Conservation (phyloP, 2,329 filamentous ascomycete species). For the Colletotrichum plurivorum region DNA sequence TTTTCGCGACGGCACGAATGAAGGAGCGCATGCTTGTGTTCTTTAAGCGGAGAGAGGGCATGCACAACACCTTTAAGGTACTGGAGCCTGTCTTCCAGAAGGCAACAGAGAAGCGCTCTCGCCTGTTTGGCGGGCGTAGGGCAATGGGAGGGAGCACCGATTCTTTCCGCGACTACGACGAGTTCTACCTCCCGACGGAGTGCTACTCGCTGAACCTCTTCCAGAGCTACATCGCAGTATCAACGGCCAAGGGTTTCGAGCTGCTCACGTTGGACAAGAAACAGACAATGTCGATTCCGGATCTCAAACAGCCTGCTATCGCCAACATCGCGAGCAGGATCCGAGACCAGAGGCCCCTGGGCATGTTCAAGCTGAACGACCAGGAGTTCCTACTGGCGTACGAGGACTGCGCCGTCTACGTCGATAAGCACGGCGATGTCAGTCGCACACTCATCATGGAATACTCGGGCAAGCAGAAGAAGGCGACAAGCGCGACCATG, state of each 20-base stretch:
- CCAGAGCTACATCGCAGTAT: constrained; percentile 92
- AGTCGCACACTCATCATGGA: constrained; percentile 97
- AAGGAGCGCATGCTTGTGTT: constrained; percentile 96
- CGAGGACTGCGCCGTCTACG: constrained; percentile 96
- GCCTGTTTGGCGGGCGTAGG: constrained; percentile 73
- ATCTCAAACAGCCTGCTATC: constrained; percentile 83
- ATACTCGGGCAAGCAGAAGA: constrained; percentile 89
- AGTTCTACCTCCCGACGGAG: constrained; percentile 97
- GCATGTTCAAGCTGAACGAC: constrained; percentile 96
- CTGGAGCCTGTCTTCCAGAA: constrained; percentile 97
- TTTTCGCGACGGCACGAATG: constrained; percentile 96
- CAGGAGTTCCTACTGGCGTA: constrained; percentile 95
- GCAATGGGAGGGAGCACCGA: constrained; percentile 82
- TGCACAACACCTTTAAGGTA: constrained; percentile 96
- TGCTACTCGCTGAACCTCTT: constrained; percentile 97
- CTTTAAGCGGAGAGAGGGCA: constrained; percentile 95
- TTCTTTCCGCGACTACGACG: constrained; percentile 97
- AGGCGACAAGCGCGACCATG: constrained; percentile 87
- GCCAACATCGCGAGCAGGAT: constrained; percentile 89
- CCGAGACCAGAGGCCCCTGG: constrained; percentile 85
- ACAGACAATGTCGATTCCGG: constrained; percentile 92
- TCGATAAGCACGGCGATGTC: constrained; percentile 98
- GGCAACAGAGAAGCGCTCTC: constrained; percentile 84
- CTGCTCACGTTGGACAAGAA: constrained; percentile 98
- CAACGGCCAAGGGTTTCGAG: constrained; percentile 93